Evolutionary conservation across 2,329 filamentous ascomycete species (phyloP).

Genomic region (Colletotrichum phormii): DNA sequence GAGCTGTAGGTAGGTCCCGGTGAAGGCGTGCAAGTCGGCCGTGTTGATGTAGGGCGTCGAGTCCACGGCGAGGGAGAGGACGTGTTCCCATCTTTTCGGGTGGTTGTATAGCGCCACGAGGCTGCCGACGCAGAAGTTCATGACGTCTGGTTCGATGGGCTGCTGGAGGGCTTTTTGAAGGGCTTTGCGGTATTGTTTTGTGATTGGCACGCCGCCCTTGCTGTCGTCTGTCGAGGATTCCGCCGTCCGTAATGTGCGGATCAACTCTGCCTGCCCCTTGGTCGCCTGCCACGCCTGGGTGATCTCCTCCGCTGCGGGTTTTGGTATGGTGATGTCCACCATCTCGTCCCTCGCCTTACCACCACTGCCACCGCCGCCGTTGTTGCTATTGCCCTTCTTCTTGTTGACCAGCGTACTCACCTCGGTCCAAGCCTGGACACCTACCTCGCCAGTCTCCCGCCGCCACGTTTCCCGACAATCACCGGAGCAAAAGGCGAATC

Average conservation of each 20-base stretch:
- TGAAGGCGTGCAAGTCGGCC: conserved; percentile 23
- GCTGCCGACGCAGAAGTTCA: conserved; percentile 28
- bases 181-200: conserved; percentile 26
- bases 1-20: conserved; percentile 25
- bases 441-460: conserved; percentile 19
- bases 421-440: conserved; percentile 27
- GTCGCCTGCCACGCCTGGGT: conserved; percentile 11
- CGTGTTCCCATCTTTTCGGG: conserved; percentile 9
- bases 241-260: conserved; percentile 10
- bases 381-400: neutral
- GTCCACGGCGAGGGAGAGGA: conserved; percentile 27
- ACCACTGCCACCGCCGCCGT: too few species aligned
- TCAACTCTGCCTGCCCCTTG: conserved; percentile 18
- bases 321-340: conserved; percentile 12
- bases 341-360: conserved; percentile 11
- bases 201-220: neutral
- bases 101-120: conserved; percentile 15
- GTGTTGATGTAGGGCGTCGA: conserved; percentile 20
- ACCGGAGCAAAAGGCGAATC: conserved; percentile 27
- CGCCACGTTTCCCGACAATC: conserved; percentile 11
- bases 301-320: conserved; percentile 5
- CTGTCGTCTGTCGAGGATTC: neutral
- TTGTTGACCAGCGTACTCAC: conserved; percentile 29
- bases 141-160: conserved; percentile 16
- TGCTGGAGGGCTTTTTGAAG: conserved; percentile 23